These are phyloP conservation scores for Backusella liffmaniae DNA, from an alignment of 192 early-diverging fungal genomes.

Conservation along the genomic window DNA sequence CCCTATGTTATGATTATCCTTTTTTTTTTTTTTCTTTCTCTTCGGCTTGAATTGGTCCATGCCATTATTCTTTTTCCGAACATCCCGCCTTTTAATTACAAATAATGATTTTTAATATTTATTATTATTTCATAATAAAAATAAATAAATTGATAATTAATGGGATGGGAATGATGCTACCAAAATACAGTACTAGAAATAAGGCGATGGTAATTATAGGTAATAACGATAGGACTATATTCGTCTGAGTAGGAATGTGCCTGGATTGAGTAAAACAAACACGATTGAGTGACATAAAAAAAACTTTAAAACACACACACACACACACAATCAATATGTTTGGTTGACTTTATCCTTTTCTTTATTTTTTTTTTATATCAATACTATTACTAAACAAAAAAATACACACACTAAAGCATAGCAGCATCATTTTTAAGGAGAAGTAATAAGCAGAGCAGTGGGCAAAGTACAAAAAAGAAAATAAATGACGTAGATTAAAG, in stretches of 20 bases:
- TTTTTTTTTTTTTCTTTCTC: too few relatives aligned
- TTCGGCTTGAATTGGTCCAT: neutral
- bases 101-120: neutral
- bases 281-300: neutral
- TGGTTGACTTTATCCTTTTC: neutral
- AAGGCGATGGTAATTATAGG: too few relatives aligned
- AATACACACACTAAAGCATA: too few relatives aligned
- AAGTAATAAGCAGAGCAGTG: neutral
- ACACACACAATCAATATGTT: too few relatives aligned
- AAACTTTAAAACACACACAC: neutral
- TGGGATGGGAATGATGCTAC: too few relatives aligned
- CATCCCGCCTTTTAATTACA: neutral
- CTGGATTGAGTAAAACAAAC: conserved; percentile 8
- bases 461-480: neutral
- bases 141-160: neutral
- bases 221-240: neutral
- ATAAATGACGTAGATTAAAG: neutral
- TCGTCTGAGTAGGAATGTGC: conserved; percentile 1
- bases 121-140: neutral
- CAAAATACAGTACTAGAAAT: too few relatives aligned
- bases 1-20: too few relatives aligned
- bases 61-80: neutral
- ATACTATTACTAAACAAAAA: too few relatives aligned
- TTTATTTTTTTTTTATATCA: too few relatives aligned
- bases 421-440: too few relatives aligned